A percentile compares a stretch with the other conserved stretches of the same genome.
These are phyloP conservation scores for Alternaria viburni DNA, from an alignment of 2,329 filamentous ascomycete genomes.

Conservation along the genomic window DNA sequence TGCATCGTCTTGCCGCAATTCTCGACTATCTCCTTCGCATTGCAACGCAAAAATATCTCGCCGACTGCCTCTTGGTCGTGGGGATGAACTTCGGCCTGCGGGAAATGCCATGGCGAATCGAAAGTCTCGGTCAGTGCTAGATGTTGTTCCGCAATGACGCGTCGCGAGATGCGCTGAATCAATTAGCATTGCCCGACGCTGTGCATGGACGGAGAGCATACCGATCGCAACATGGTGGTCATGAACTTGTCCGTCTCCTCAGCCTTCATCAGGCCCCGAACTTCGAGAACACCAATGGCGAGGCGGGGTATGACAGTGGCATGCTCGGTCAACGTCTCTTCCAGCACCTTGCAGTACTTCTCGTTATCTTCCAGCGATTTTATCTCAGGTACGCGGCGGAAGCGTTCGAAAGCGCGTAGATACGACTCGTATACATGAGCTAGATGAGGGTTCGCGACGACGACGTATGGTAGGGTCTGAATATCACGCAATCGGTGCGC, in stretches of 20 bases:
- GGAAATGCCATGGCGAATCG: conserved; percentile 87
- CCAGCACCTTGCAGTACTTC: conserved; percentile 78
- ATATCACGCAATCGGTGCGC: conserved; percentile 96
- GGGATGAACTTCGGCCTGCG: conserved; percentile 68
- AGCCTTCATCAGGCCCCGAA: conserved; percentile 78
- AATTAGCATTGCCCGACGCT: background rate
- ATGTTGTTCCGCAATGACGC: conserved; percentile 97
- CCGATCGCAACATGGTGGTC: conserved; percentile 89
- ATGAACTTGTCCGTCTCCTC: conserved; percentile 91
- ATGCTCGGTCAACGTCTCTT: conserved; percentile 82
- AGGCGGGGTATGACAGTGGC: conserved; percentile 92
- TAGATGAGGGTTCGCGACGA: conserved; percentile 93
- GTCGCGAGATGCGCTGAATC: conserved; percentile 81
- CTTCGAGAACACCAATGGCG: conserved; percentile 92
- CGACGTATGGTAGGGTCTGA: conserved; percentile 93
- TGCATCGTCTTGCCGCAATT: conserved; percentile 79
- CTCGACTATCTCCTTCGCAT: conserved; percentile 86
- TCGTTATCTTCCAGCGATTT: conserved; percentile 90
- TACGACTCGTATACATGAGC: conserved; percentile 96
- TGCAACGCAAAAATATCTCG: conserved; percentile 92
- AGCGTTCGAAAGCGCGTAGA: conserved; percentile 92
- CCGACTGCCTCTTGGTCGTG: conserved; percentile 83
- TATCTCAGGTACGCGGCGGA: conserved; percentile 84
- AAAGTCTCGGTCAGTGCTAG: conserved; percentile 94
- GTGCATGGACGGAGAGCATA: conserved; percentile 54